Evolutionary conservation across 768 basidiomycete species (phyloP).

Genomic region (Coprinellus aureogranulatus): DNA sequence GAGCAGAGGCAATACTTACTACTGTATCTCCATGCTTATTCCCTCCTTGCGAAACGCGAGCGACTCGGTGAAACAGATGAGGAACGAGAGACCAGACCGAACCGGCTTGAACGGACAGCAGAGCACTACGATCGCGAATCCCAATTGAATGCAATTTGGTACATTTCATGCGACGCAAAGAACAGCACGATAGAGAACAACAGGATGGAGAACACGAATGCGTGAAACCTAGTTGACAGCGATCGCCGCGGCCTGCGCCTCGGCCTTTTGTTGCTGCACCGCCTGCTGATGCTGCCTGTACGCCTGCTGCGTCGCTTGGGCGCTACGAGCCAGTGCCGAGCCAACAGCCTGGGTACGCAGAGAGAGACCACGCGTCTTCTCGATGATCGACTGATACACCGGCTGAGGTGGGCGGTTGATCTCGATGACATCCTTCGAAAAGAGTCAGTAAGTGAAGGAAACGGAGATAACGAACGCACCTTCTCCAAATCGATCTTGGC

Average conservation of each 20-base stretch:
- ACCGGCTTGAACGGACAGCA: too few species aligned
- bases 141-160: background rate
- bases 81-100: too few species aligned
- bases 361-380: slow-evolving; percentile 89
- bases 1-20: too few species aligned
- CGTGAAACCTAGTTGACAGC: background rate
- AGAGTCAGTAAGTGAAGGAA: background rate
- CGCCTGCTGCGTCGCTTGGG: slow-evolving; percentile 1
- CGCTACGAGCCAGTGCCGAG: slow-evolving; percentile 44
- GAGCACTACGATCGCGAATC: background rate
- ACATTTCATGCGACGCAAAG: background rate
- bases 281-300: background rate
- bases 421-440: slow-evolving; percentile 84
- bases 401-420: slow-evolving; percentile 88
- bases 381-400: slow-evolving; percentile 91
- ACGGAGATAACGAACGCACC: slow-evolving; percentile 37
- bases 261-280: background rate
- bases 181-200: background rate
- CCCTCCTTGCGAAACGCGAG: too few species aligned
- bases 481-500: slow-evolving; percentile 98
- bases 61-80: too few species aligned
- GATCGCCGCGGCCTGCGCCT: background rate
- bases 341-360: slow-evolving; percentile 89
- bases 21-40: too few species aligned
- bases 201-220: background rate